These are phyloP conservation scores for Arthrobotrys megalospora DNA, from an alignment of 2,329 filamentous ascomycete genomes.

Conservation along the genomic window DNA sequence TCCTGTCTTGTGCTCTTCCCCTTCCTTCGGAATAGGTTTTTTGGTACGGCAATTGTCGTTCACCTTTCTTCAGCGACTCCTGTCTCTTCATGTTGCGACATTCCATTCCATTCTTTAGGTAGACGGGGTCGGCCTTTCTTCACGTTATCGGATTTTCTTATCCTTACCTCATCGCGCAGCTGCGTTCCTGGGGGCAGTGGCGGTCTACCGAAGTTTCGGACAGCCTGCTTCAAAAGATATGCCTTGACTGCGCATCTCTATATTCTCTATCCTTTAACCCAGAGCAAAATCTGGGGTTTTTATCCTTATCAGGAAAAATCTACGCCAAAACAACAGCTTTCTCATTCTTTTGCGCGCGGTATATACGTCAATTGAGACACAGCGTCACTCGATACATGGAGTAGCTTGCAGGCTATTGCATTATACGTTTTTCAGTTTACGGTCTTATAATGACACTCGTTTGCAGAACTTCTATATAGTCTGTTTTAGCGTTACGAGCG, in stretches of 20 bases:
- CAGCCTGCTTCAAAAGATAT: conserved; percentile 45
- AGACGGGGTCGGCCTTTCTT: conserved; percentile 56
- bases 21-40: conserved; percentile 40
- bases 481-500: conserved; percentile 50
- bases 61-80: conserved; percentile 43
- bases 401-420: conserved; percentile 32
- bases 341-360: conserved; percentile 16
- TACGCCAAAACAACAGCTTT: conserved; percentile 21
- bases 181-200: conserved; percentile 21
- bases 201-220: conserved; percentile 38
- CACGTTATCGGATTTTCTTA: conserved; percentile 38
- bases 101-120: conserved; percentile 61
- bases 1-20: conserved; percentile 43
- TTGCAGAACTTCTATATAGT: conserved; percentile 49
- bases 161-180: conserved; percentile 42
- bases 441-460: conserved; percentile 60
- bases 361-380: conserved; percentile 35
- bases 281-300: conserved; percentile 23
- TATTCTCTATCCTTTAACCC: conserved; percentile 52
- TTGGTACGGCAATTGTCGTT: conserved; percentile 47
- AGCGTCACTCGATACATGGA: conserved; percentile 35
- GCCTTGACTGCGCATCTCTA: conserved; percentile 47
- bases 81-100: conserved; percentile 55
- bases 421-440: conserved; percentile 37
- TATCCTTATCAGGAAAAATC: conserved; percentile 49